Conservation (phyloP, 2,329 filamentous ascomycete species). For the Fusarium keratoplasticum region DNA sequence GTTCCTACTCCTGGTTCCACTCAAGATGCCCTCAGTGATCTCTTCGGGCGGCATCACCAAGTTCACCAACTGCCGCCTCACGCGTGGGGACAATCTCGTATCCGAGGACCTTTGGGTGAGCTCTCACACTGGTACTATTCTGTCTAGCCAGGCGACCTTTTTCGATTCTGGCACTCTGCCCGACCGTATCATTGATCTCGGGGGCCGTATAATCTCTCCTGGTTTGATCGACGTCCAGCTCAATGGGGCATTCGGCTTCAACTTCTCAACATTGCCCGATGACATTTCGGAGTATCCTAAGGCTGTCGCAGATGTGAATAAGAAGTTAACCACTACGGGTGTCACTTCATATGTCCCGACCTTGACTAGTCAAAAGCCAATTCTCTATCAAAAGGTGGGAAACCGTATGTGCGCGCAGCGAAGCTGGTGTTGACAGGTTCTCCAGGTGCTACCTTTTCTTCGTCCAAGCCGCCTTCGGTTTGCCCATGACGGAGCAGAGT, state of each 20-base stretch:
- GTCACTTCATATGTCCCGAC: slow-evolving; percentile 92
- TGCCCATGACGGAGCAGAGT: slow-evolving; percentile 80
- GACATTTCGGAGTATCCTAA: slow-evolving; percentile 77
- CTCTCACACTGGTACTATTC: slow-evolving; percentile 82
- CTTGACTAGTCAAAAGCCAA: slow-evolving; percentile 81
- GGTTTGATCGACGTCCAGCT: slow-evolving; percentile 93
- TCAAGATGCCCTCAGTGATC: slow-evolving; percentile 60
- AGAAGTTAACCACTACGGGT: slow-evolving; percentile 77
- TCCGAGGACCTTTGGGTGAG: slow-evolving; percentile 90
- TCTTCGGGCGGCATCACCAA: slow-evolving; percentile 76
- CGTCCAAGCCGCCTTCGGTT: slow-evolving; percentile 73
- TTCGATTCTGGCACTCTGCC: slow-evolving; percentile 77
- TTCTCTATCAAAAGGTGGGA: slow-evolving; percentile 80
- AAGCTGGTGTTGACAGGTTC: slow-evolving; percentile 25
- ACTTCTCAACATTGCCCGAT: slow-evolving; percentile 82
- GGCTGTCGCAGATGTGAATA: slow-evolving; percentile 78
- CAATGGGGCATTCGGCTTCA: slow-evolving; percentile 93
- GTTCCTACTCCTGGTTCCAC: not conserved
- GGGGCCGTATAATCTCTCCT: slow-evolving; percentile 84
- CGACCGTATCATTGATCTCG: slow-evolving; percentile 80
- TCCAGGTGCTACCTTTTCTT: slow-evolving; percentile 77
- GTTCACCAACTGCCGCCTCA: slow-evolving; percentile 87
- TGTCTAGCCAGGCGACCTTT: slow-evolving; percentile 75
- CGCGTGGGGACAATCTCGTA: slow-evolving; percentile 75
- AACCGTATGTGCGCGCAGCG: not conserved